These are phyloP conservation scores for Talaromyces thailandensis DNA, from an alignment of 495 filamentous ascomycete genomes.

Conservation along the genomic window DNA sequence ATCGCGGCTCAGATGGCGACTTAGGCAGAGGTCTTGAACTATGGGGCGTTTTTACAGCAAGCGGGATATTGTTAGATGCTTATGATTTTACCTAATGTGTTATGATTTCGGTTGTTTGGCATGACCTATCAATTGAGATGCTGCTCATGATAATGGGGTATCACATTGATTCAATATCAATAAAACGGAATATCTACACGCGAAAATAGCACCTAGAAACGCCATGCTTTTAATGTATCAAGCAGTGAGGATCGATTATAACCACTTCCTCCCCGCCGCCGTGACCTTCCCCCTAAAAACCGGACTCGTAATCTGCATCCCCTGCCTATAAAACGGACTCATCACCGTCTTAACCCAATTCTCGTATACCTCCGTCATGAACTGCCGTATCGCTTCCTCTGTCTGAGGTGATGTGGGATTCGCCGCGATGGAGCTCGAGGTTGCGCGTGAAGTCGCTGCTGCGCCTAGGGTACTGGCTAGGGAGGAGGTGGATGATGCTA, in stretches of 20 bases:
- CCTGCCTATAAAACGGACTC: conserved; percentile 84
- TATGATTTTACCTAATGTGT: not conserved
- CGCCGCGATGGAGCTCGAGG: conserved; percentile 57
- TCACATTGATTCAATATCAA: not conserved
- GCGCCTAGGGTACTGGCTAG: conserved; percentile 15
- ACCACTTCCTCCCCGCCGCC: conserved; percentile 86
- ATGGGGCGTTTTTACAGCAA: not conserved
- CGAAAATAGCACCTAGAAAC: not conserved
- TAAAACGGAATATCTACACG: not conserved
- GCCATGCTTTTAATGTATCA: not conserved
- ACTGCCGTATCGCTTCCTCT: conserved; percentile 88
- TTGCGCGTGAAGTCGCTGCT: conserved; percentile 35
- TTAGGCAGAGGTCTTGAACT: conserved; percentile 3
- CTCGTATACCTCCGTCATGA: conserved; percentile 92
- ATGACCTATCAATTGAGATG: not conserved
- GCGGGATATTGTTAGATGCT: not conserved
- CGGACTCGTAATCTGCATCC: conserved; percentile 74
- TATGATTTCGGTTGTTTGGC: not conserved
- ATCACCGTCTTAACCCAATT: conserved; percentile 93
- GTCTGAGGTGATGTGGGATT: conserved; percentile 81
- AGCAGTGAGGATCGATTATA: conserved; percentile 35
- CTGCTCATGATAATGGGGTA: not conserved
- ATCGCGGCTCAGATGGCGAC: conserved; percentile 12
- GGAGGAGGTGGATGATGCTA: conserved; percentile 8
- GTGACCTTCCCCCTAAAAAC: conserved; percentile 74